A percentile compares a stretch with the other conserved stretches of the same genome.
Evolutionary conservation across 2,329 filamentous ascomycete genomes (phyloP).

Genomic region (Tolypocladium amazonense): DNA sequence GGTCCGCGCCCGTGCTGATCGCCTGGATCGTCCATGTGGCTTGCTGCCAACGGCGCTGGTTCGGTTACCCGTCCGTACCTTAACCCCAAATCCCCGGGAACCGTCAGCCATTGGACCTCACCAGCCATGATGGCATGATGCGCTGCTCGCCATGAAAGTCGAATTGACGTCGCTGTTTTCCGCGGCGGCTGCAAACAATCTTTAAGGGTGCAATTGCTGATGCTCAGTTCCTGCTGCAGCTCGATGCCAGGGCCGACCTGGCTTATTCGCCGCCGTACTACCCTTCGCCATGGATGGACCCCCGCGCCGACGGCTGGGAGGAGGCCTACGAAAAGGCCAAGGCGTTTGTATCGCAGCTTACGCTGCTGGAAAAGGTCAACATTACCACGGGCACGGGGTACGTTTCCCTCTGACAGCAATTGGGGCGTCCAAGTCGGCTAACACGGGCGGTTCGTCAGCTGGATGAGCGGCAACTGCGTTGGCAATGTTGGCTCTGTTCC

Average conservation of each 20-base stretch:
- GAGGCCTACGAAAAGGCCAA: conserved; percentile 66
- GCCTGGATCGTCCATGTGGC: background rate
- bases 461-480: conserved; percentile 57
- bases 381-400: conserved; percentile 83
- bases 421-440: background rate
- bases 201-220: conserved; percentile 10
- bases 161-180: conserved; percentile 3
- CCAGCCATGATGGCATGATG: background rate
- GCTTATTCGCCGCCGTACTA: conserved; percentile 53
- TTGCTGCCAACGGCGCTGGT: background rate
- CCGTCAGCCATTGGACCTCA: background rate
- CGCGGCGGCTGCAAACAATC: background rate
- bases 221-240: conserved; percentile 9
- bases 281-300: conserved; percentile 79
- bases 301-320: conserved; percentile 60
- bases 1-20: background rate
- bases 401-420: conserved; percentile 19
- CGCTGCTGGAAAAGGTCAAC: conserved; percentile 84
- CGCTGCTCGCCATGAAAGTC: background rate
- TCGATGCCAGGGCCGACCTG: conserved; percentile 11
- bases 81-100: background rate
- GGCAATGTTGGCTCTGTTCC: conserved; percentile 65
- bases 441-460: conserved; percentile 13
- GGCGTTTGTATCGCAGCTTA: conserved; percentile 73
- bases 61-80: background rate